Evolutionary conservation across 768 basidiomycete species (phyloP), one percentile per base, ranked within the genome.

Genomic region (Termitomyces sp.): DNA sequence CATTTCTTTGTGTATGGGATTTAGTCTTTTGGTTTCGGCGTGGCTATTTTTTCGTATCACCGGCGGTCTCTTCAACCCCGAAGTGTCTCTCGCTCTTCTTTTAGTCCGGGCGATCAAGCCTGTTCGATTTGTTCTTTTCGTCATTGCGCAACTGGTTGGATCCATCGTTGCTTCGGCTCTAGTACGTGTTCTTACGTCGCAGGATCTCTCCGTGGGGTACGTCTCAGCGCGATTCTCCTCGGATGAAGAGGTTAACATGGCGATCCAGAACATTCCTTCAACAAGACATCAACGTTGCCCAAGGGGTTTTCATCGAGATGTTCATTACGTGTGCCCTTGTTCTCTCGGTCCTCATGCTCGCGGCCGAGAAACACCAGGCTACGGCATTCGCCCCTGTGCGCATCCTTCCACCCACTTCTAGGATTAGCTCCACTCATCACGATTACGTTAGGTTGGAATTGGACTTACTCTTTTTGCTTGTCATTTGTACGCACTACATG

Each of bases 301-400:
- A 88, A 66, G 85, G 75, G 11, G 77, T 86, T 17, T 88, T 87
- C 67, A 86, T 88, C 58, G 86, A 89, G 66, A 84, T 86, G 79
- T 87, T 88, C 68, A 79, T 82, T 61, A 87, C 86, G 14, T 74
- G 81, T 12, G 74, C 76, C 16, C 74, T 88, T 40, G 79, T 83
- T 42, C 68, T 86, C 14, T 74, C 87, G 6, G 83, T 87, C n/a
- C 78, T 88, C 59, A 87, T 89, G 85, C 68, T 89, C 25, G 87
- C 87, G 4, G 83, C 82, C 16, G 87, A 88, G 69, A 88, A 88
- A 69, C 86, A 87, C 62, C 71, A 74, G 27, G 74, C 76, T 2
- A 88, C 86, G 1, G 82, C 86, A 0, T 85, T 87, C 63, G 86
- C 86, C 19, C 87, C 87, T n/a, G 83, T 85, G 48, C 9, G 27